phyloP scores from a whole-genome alignment of 305 asterid genomes.

The Rubia balearica region DNA sequence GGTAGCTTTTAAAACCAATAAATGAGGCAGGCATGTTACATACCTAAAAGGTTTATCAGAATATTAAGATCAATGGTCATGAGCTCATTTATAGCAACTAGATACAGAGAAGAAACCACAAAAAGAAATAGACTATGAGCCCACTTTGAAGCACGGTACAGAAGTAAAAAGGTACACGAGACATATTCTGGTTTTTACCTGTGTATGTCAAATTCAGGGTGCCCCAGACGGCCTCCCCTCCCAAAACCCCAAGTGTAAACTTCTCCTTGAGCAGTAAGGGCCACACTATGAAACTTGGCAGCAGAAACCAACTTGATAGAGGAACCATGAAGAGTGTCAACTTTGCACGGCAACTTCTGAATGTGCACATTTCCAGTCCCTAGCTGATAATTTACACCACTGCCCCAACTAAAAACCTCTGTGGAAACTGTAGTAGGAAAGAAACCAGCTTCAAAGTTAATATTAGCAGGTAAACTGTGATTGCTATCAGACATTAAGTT shows the following conservation, averaged over 20 bases:
- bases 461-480: background rate
- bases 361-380: slow-evolving; percentile 98
- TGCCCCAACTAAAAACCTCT: slow-evolving; percentile 98
- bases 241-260: slow-evolving; percentile 99
- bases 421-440: slow-evolving; percentile 45
- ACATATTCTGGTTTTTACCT: slow-evolving; percentile 40
- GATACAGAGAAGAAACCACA: background rate
- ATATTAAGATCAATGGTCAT: background rate
- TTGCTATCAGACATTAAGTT: slow-evolving; percentile 2
- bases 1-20: background rate
- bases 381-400: slow-evolving; percentile 98
- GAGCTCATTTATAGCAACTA: background rate
- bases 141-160: background rate
- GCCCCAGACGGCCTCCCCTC: slow-evolving; percentile 99
- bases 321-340: slow-evolving; percentile 77
- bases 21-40: background rate
- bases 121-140: background rate
- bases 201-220: slow-evolving; percentile 93
- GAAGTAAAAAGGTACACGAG: background rate
- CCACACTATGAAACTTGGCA: slow-evolving; percentile 95
- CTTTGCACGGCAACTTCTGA: slow-evolving; percentile 95
- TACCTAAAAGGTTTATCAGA: background rate
- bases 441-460: background rate
- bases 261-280: slow-evolving; percentile 77
- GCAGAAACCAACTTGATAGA: slow-evolving; percentile 66